Evolutionary conservation across 139 green algal genomes (phyloP).

Genomic region (Asterochloris sp.): DNA sequence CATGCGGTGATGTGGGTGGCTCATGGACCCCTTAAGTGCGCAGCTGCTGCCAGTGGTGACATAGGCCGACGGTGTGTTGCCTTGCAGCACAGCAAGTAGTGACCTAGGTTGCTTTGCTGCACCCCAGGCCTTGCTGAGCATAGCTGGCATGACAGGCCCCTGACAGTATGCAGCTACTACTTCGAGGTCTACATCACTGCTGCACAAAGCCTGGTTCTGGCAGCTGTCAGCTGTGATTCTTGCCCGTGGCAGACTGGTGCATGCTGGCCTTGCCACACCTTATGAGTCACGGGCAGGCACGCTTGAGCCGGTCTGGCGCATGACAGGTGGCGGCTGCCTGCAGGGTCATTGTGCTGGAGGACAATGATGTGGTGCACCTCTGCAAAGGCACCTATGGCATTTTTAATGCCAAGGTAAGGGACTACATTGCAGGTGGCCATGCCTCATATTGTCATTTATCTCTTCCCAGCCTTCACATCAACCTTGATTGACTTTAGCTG

Average conservation of each 20-base stretch:
- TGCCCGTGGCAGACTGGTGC: neutral
- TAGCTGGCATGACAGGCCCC: too few relatives aligned
- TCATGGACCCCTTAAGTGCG: too few relatives aligned
- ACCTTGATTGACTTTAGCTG: too few relatives aligned
- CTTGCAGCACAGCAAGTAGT: neutral
- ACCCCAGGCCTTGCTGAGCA: too few relatives aligned
- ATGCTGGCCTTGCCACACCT: neutral
- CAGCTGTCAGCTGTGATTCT: neutral
- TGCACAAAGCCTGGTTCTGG: too few relatives aligned
- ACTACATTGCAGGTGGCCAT: neutral
- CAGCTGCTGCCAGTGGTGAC: too few relatives aligned
- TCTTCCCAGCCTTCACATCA: too few relatives aligned
- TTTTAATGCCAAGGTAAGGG: constrained; percentile 51
- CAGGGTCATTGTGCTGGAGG: constrained; percentile 89
- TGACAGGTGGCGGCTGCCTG: neutral
- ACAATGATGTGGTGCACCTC: constrained; percentile 94
- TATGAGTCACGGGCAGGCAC: neutral
- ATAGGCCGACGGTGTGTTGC: neutral
- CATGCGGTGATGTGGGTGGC: too few relatives aligned
- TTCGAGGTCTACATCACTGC: too few relatives aligned
- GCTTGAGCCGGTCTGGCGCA: neutral
- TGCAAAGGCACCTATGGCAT: constrained; percentile 62
- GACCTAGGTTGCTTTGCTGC: too few relatives aligned
- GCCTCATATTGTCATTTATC: neutral
- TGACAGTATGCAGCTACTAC: too few relatives aligned